Conservation (phyloP, 1,139 yeast genomes). For the Lodderomyces oxycetoniae region DNA sequence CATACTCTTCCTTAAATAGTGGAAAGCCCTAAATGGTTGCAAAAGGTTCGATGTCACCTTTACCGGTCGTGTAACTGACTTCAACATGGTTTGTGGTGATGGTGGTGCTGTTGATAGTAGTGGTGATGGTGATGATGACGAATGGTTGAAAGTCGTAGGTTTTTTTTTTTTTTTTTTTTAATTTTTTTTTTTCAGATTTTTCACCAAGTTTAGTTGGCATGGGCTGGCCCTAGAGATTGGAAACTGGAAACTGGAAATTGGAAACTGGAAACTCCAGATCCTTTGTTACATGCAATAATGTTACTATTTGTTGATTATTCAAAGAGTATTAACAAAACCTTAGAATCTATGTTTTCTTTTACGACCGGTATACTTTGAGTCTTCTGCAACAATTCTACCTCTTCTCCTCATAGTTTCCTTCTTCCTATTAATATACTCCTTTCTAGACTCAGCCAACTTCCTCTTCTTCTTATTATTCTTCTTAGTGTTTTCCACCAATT, state of each 20-base stretch:
- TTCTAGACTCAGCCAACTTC: conserved; percentile 65
- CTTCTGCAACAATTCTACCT: conserved; percentile 84
- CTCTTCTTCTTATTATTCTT: conserved; percentile 42
- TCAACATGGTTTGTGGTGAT: conserved; percentile 16
- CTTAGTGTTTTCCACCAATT: conserved; percentile 36
- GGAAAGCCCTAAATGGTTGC: conserved; percentile 19
- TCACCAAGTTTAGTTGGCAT: too few relatives aligned
- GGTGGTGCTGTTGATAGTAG: conserved; percentile 2
- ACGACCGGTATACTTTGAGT: conserved; percentile 90
- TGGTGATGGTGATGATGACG: not conserved
- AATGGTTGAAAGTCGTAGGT: not conserved
- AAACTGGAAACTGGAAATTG: too few relatives aligned
- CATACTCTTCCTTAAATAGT: conserved; percentile 21
- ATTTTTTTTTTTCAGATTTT: conserved; percentile 6
- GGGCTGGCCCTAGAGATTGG: too few relatives aligned
- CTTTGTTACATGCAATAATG: too few relatives aligned
- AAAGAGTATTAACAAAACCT: too few relatives aligned
- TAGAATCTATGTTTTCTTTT: conserved; percentile 83
- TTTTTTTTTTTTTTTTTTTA: conserved; percentile 6
- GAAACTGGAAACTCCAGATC: too few relatives aligned
- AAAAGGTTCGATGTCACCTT: conserved; percentile 9
- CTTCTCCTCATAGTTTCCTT: conserved; percentile 89
- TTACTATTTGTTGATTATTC: too few relatives aligned
- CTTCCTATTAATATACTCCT: conserved; percentile 83
- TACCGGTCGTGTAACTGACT: conserved; percentile 12